Evolutionary conservation across 345 rosid species (phyloP), one percentile per base, ranked within the genome.

Genomic region (Corchorus olitorius): DNA sequence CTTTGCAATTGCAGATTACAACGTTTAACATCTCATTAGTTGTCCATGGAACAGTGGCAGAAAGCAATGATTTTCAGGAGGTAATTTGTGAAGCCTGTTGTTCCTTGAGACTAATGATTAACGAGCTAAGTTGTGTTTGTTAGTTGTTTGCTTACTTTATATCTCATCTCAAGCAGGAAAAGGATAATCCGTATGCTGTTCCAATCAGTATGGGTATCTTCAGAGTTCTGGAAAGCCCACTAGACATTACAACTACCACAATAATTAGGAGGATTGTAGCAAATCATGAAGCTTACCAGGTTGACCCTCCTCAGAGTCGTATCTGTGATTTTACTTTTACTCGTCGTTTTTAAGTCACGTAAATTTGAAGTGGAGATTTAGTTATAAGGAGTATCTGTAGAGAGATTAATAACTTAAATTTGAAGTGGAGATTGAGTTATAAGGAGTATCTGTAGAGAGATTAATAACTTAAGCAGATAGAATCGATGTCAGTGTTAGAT

Each of bases 211-310:
- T 89, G 97, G 91, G 82, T 66, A 88, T 89, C 74, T 92, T 92
- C 68, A 80, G 81, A 80, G 84, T 92, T 60, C 70, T 92, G 76
- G 94, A 89, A 3, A 92, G 94, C 78, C 89, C 94, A 19, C 79
- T 89, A 67, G 91, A 91, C 76, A 85, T 91, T 72, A 91, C 97
- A 9, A 89, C 97, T 46, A 84, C 91, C 48, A 89, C 92, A 0
- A 89, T 91, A 81, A 91, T 89, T 49, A 82, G 82, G 83, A 83
- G 97, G 81, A 91, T 91, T 70, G 89, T 91, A 16, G 79, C 94
- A 74, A 92, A 92, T 77, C 91, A 92, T 67, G 94, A 89, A 84
- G 92, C 91, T 54, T 92, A 83, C 83, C 87, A 84, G 91, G 94
- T 89, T 64, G 45, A 49, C 53, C 48, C 37, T 72, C 33, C 54